Base-by-base conservation (phyloP, 2,329 filamentous ascomycete genomes). In the Akanthomyces uredinophilus region DNA sequence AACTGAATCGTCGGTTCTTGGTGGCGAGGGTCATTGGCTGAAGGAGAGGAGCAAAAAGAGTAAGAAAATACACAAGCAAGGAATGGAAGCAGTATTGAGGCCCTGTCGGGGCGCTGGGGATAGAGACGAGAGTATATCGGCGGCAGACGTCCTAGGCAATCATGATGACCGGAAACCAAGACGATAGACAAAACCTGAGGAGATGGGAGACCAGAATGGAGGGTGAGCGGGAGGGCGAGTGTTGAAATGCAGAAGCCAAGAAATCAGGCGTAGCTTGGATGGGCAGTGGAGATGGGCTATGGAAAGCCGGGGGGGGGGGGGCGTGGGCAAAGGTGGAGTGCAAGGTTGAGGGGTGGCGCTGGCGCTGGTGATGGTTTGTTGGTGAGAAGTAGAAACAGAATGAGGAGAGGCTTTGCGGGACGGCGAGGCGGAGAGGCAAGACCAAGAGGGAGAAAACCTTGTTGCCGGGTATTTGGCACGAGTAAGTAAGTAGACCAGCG, bases 181-280 rank as follows among this genome's bases (percentile, higher is more conserved):
- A 49, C n/a, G 55, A 8, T 22, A 57, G 54, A 49, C 43, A 20
- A 57, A 29, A 49, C 13, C 35, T 51, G 46, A 29, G 5, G 39
- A 22, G 29, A n/a, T 22, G 22, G 20, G 8, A 60, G 29, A 44
- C 49, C 24, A 44, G 49, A 14, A 35, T 14, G 37, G 35, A 32
- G 11, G 32, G 47, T 32, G 50, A 24, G 58, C n/a, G 58, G 50
- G 58, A 54, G 44, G 39, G 37, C 37, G 47, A 52, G 47, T 44
- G 46, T 59, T 52, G 57, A 60, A 60, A 60, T 60, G 57, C 35
- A 35, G 35, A 50, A 52, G 57, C 57, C 57, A 60, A 57, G 54
- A 57, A 27, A 20, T 39, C 18, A 32, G 37, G 37, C 37, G 54
- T 27, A 49, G 43, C 29, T 47, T 56, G 53, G 20, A 41, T 37